Evolutionary conservation across 139 green algal genomes (phyloP).

Genomic region (Chlamydomonas schloesseri): DNA sequence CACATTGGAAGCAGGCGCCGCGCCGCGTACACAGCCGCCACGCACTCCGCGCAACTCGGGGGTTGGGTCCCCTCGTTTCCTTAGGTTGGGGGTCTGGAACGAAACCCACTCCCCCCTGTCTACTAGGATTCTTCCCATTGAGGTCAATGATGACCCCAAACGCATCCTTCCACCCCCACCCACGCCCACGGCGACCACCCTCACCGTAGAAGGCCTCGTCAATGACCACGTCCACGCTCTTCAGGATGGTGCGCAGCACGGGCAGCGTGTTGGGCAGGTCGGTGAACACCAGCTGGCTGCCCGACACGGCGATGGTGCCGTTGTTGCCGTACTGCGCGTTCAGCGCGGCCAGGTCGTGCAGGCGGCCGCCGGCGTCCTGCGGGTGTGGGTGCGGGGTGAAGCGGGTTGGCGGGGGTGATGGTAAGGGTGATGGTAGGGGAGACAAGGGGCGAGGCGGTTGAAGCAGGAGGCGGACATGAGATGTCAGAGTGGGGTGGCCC

Average conservation of each 20-base stretch:
- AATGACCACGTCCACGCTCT: constrained; percentile 72
- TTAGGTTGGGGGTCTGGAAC: too few relatives aligned
- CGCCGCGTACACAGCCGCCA: too few relatives aligned
- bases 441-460: too few relatives aligned
- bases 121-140: too few relatives aligned
- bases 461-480: too few relatives aligned
- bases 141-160: background rate
- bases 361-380: constrained; percentile 64
- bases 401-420: too few relatives aligned
- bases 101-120: too few relatives aligned
- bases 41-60: too few relatives aligned
- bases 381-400: background rate
- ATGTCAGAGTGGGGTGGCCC: too few relatives aligned
- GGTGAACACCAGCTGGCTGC: background rate
- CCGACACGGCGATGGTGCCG: background rate
- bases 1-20: too few relatives aligned
- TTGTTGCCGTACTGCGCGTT: background rate
- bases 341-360: constrained; percentile 44
- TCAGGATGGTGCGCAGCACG: constrained; percentile 44
- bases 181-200: background rate
- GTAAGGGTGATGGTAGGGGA: too few relatives aligned
- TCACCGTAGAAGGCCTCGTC: constrained; percentile 76
- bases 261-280: background rate
- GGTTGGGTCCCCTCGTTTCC: too few relatives aligned
- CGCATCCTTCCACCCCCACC: background rate